Conservation (phyloP, 139 green algal genomes). For the Desmodesmus armatus region DNA sequence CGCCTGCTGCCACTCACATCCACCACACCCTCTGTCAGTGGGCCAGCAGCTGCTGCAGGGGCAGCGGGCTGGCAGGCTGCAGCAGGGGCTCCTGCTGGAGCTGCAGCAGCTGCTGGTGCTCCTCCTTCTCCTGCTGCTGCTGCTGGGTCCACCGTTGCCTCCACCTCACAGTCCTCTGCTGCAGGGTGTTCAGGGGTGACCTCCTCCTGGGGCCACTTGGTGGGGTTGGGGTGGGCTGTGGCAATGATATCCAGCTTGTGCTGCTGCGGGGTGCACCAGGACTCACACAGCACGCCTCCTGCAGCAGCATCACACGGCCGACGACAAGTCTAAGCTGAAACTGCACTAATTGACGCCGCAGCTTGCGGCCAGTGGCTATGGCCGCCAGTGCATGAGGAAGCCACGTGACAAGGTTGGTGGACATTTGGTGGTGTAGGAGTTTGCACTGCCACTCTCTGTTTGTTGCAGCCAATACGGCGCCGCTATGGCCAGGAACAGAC, state of each 20-base stretch:
- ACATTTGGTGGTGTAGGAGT: neutral
- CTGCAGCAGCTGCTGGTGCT: conserved; percentile 9
- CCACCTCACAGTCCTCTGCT: neutral
- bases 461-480: no score
- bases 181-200: conserved; percentile 9
- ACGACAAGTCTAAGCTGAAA: neutral
- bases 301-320: neutral
- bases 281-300: conserved; percentile 49
- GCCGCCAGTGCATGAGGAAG: neutral
- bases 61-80: neutral
- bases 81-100: neutral
- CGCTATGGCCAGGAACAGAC: no score
- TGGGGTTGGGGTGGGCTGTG: conserved; percentile 35
- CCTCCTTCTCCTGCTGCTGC: neutral
- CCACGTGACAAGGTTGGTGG: neutral
- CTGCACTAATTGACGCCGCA: no score
- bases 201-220: conserved; percentile 9
- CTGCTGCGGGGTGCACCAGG: conserved; percentile 42
- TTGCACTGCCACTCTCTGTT: neutral
- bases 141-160: conserved; percentile 23
- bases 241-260: conserved; percentile 47
- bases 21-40: neutral
- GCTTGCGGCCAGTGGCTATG: neutral
- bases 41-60: neutral
- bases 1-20: conserved; percentile 8